Evolutionary conservation across 352 stramenopile genomes (phyloP).

Genomic region (Phytophthora megakarya): DNA sequence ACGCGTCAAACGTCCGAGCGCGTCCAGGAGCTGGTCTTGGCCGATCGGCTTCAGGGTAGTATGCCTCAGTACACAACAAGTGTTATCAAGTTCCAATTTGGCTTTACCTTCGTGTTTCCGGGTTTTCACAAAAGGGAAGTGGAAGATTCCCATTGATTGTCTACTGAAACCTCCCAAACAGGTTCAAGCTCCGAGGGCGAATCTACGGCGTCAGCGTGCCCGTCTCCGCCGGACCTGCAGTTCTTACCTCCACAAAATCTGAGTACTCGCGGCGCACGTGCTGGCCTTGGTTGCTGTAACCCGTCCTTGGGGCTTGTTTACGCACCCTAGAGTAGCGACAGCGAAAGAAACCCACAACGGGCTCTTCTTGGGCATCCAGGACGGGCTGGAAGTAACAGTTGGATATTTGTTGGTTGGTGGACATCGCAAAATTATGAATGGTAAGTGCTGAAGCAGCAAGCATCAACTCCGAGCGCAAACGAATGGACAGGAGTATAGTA

Average conservation of each 20-base stretch:
- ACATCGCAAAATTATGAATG: not conserved
- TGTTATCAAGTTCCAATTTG: no score
- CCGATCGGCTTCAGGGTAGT: not conserved
- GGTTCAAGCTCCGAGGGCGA: not conserved
- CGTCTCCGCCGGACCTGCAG: not conserved
- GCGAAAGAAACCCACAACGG: not conserved
- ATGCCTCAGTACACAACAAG: not conserved
- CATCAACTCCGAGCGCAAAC: no score
- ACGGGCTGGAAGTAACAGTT: conserved; percentile 1
- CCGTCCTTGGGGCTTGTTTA: conserved; percentile 4
- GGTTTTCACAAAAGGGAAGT: not conserved
- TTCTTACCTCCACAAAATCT: not conserved
- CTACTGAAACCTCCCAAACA: not conserved
- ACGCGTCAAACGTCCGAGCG: not conserved
- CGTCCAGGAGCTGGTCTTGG: not conserved
- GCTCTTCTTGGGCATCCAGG: conserved; percentile 3
- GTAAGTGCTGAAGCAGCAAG: no score
- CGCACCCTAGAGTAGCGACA: not conserved
- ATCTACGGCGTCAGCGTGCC: not conserved
- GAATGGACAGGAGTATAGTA: no score
- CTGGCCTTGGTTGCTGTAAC: not conserved
- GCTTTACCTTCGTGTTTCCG: not conserved
- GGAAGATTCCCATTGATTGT: not conserved
- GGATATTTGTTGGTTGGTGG: conserved; percentile 4
- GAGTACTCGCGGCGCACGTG: not conserved